These are phyloP conservation scores for Capsicum chinense DNA, from an alignment of 257 asterid species.

Conservation along the genomic window DNA sequence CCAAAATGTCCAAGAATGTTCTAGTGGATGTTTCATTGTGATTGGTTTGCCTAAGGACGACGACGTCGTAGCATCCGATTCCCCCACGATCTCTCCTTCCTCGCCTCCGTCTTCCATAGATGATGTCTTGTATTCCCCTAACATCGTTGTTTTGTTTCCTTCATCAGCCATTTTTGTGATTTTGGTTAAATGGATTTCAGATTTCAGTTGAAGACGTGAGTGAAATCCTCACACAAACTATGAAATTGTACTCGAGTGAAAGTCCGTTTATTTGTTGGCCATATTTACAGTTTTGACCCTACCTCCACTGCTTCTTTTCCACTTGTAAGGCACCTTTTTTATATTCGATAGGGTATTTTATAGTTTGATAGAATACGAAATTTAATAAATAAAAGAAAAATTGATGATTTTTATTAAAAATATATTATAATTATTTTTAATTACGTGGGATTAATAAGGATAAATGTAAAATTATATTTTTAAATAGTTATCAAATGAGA, in stretches of 20 bases:
- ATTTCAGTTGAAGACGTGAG: too few relatives aligned
- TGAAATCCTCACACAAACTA: not conserved
- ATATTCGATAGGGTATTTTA: too few relatives aligned
- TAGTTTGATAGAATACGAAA: too few relatives aligned
- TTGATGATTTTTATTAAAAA: too few relatives aligned
- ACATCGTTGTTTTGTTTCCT: slow-evolving; percentile 27
- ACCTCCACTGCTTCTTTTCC: not conserved
- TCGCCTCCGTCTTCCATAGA: slow-evolving; percentile 30
- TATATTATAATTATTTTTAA: too few relatives aligned
- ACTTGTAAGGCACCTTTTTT: too few relatives aligned
- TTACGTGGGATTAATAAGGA: too few relatives aligned
- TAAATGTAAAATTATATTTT: too few relatives aligned
- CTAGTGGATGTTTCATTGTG: slow-evolving; percentile 43
- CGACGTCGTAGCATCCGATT: slow-evolving; percentile 33
- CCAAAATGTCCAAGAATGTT: slow-evolving; percentile 56
- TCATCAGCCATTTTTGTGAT: slow-evolving; percentile 31
- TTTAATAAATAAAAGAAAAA: too few relatives aligned
- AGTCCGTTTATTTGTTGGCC: not conserved
- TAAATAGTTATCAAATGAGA: too few relatives aligned
- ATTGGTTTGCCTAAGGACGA: slow-evolving; percentile 28
- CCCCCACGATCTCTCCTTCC: slow-evolving; percentile 35
- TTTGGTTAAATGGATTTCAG: not conserved
- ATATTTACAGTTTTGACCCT: not conserved
- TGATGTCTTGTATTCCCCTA: slow-evolving; percentile 47
- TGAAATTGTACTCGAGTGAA: not conserved